These are phyloP conservation scores for Coemansia sp. DNA, from an alignment of 192 early-diverging fungal genomes.

Conservation along the genomic window DNA sequence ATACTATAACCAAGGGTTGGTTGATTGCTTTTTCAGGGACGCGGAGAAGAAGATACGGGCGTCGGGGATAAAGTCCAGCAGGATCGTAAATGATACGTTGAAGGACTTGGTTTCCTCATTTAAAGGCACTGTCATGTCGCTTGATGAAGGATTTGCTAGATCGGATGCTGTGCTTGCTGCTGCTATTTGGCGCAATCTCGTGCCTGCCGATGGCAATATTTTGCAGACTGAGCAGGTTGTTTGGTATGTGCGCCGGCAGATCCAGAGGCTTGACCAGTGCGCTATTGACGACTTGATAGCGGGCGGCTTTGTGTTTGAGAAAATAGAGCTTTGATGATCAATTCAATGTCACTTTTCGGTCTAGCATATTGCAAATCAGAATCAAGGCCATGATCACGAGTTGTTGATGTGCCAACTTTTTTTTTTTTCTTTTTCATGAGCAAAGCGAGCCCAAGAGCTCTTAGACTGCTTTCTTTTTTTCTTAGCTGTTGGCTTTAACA, in stretches of 20 bases:
- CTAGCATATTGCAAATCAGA: background rate
- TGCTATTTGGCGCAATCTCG: conserved; percentile 75
- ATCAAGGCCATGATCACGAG: background rate
- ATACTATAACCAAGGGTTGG: conserved; percentile 81
- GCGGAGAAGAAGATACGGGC: conserved; percentile 79
- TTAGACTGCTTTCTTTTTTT: background rate
- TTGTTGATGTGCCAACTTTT: background rate
- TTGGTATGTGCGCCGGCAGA: conserved; percentile 27
- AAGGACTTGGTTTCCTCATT: conserved; percentile 81
- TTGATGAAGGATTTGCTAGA: conserved; percentile 87
- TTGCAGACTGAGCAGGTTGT: conserved; percentile 27
- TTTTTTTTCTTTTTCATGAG: background rate
- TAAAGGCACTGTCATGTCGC: conserved; percentile 84
- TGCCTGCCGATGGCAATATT: conserved; percentile 33
- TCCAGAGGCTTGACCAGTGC: conserved; percentile 26
- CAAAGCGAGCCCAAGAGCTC: background rate
- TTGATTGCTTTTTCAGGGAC: conserved; percentile 85
- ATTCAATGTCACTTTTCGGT: too few species aligned
- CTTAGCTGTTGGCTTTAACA: background rate
- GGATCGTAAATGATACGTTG: conserved; percentile 71
- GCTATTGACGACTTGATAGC: conserved; percentile 14
- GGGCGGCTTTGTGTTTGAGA: conserved; percentile 39
- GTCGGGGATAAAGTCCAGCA: conserved; percentile 72
- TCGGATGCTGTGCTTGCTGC: conserved; percentile 86
- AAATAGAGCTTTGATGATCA: background rate